A percentile compares a stretch with the other conserved stretches of the same genome.
Evolutionary conservation across 305 asterid species (phyloP).

Genomic region (Euphrasia arctica): DNA sequence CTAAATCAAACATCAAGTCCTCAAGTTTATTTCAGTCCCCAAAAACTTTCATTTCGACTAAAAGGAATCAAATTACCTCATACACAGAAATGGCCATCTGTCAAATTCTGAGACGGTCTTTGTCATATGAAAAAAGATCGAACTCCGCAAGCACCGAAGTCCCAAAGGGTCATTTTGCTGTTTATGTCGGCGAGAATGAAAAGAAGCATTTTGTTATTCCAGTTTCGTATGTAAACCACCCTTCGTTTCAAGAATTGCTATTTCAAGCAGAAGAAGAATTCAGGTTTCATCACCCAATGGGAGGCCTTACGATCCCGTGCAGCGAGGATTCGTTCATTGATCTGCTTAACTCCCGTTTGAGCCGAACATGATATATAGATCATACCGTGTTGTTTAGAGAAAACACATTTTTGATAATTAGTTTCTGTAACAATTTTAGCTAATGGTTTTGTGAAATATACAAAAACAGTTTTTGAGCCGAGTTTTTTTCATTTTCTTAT

Average conservation of each 20-base stretch:
- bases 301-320: not conserved
- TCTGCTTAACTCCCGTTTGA: not conserved
- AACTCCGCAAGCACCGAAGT: slow-evolving; percentile 2
- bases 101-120: slow-evolving; percentile 17
- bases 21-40: not conserved
- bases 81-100: slow-evolving; percentile 12
- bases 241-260: too few relatives aligned
- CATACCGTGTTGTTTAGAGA: too few relatives aligned
- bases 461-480: too few relatives aligned
- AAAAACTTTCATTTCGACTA: not conserved
- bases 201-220: slow-evolving; percentile 1
- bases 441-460: too few relatives aligned
- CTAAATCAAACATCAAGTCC: not conserved
- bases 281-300: not conserved
- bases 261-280: too few relatives aligned
- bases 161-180: slow-evolving; percentile 19
- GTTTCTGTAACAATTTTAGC: too few relatives aligned
- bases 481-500: too few relatives aligned
- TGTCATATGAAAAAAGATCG: slow-evolving; percentile 17
- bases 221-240: too few relatives aligned
- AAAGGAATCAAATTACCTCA: not conserved
- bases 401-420: too few relatives aligned
- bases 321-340: not conserved
- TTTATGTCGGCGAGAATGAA: not conserved
- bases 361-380: not conserved